Percentiles rank a stretch among this genome's conserved stretches.
Evolutionary conservation across 345 rosid species (phyloP).

Genomic region (Limnanthes douglasii): DNA sequence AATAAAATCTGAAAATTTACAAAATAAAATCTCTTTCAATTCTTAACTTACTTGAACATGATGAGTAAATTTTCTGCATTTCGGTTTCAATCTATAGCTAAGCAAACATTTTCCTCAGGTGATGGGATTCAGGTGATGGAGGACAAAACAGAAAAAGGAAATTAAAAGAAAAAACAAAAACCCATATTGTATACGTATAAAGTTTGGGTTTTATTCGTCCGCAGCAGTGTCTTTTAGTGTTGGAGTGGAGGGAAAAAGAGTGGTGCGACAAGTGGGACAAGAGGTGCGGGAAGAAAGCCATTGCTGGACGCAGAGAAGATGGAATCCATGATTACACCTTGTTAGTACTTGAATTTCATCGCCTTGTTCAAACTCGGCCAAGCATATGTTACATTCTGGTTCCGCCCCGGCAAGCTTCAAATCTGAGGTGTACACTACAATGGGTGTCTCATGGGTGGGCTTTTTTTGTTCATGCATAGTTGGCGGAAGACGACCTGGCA

Average conservation of each 20-base stretch:
- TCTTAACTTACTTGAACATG: no score
- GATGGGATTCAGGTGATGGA: no score
- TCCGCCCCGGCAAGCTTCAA: conserved; percentile 31
- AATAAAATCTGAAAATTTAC: no score
- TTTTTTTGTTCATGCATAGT: conserved; percentile 17
- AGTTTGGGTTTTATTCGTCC: no score
- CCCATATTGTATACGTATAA: no score
- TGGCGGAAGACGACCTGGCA: conserved; percentile 8
- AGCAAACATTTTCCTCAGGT: no score
- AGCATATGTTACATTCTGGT: conserved; percentile 69
- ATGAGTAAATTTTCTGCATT: no score
- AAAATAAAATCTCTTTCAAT: no score
- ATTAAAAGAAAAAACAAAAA: no score
- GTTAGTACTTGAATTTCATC: conserved; percentile 43
- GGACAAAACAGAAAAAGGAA: no score
- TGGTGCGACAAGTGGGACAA: conserved; percentile 68
- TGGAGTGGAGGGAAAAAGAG: conserved; percentile 17
- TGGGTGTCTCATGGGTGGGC: conserved; percentile 12
- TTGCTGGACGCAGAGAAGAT: conserved; percentile 44
- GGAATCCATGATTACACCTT: conserved; percentile 66
- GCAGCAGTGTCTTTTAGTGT: no score
- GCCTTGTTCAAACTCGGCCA: conserved; percentile 49
- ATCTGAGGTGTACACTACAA: conserved; percentile 27
- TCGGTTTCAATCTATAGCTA: no score
- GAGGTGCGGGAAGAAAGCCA: conserved; percentile 55